Evolutionary conservation across 192 early-diverging fungal species (phyloP).

Genomic region (Backusella psychrophila): DNA sequence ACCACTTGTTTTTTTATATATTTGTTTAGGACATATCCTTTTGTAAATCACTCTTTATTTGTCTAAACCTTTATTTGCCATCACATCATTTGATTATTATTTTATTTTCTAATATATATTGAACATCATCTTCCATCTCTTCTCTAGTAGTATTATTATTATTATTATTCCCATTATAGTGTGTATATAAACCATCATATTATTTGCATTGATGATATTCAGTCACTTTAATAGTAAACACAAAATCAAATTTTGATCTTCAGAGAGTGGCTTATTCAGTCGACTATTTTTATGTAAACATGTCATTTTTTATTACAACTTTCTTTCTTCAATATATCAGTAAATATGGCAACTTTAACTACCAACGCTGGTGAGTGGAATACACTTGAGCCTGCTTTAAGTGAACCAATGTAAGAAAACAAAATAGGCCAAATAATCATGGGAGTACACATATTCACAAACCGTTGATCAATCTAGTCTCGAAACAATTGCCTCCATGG

Average conservation of each 20-base stretch:
- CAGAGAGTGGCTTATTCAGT: neutral
- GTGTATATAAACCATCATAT: neutral
- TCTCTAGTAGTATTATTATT: neutral
- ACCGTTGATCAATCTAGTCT: slow-evolving; percentile 32
- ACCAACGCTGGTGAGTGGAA: slow-evolving; percentile 32
- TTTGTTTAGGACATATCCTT: slow-evolving; percentile 1
- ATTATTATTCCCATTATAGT: neutral
- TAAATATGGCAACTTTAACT: slow-evolving; percentile 17
- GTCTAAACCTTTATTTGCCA: neutral
- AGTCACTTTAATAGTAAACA: neutral
- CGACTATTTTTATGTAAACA: neutral
- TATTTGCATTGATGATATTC: neutral
- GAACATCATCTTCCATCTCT: neutral
- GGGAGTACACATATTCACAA: neutral
- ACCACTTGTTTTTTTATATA: neutral
- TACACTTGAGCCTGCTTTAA: slow-evolving; percentile 18
- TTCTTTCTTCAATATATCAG: neutral
- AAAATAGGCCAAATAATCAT: neutral
- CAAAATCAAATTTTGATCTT: neutral
- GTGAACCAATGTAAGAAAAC: slow-evolving; percentile 38
- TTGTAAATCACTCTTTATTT: neutral
- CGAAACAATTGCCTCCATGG: slow-evolving; percentile 59
- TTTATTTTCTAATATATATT: neutral
- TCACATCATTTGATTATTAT: neutral
- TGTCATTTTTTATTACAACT: neutral